Evolutionary conservation across 1,284 basidiomycete species (phyloP), one percentile per base, ranked within the genome.

Genomic region (Vanrija humicola): DNA sequence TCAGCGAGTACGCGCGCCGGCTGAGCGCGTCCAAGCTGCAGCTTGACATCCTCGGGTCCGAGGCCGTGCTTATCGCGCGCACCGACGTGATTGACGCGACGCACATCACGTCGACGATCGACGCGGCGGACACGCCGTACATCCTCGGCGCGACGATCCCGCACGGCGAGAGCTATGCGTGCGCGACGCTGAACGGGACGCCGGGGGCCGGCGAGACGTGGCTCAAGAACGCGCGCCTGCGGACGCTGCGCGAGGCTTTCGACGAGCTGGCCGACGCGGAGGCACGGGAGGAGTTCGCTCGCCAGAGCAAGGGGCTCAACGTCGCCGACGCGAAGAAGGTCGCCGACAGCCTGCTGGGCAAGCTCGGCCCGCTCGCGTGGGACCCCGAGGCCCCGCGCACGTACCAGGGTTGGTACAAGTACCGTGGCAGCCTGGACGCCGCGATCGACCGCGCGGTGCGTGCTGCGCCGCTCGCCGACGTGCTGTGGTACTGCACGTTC

Each of bases 341-440:
- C 46, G 65, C 81, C 43, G 70, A 72, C 21, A 57, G 72, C 38
- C 79, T 82, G 8, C 72, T 66, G 18, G 78, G 85, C 45, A 64
- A 74, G 14, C 34, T 34, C 10, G 34, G 34, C 34, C 34, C 34
- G 12, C 34, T 34, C 10, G 34, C 34, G 12, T 34, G 34, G 34
- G 34, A 34, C 34, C 34, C 89, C 82, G 90, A 95, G 87, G 88
- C 86, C 50, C 89, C 92, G 6, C 84, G 92, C 40, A 96, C 92
- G 2, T 83, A 87, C 44, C 92, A 96, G 77, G 92, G 92, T 15
- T 95, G 93, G 77, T 91, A 94, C 72, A 90, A 90, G 74, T 90
- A 87, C 72, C 50, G 47, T 23, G 63, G 58, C 12, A 52, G 59
- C 45, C n/a, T 61, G 7, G 56, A 84, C 78, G 83, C 88, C 6